phyloP scores from a whole-genome alignment of 1,284 basidiomycete genomes.

The Moniliella sp. region DNA sequence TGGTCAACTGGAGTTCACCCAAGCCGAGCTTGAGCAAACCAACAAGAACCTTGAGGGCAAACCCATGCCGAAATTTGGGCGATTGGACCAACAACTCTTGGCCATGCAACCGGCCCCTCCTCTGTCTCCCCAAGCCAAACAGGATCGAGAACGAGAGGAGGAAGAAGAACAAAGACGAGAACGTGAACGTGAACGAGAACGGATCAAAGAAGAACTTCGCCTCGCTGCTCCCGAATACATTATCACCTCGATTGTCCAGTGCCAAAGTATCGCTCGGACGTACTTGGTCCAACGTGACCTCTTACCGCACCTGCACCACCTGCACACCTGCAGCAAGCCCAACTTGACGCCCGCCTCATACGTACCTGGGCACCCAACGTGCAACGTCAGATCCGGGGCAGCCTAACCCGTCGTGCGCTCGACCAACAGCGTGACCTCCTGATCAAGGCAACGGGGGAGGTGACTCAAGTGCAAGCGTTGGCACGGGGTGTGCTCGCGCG shows the following conservation, averaged over 20 bases:
- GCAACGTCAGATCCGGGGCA: background rate
- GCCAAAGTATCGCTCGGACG: too few relatives aligned
- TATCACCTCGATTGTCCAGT: too few relatives aligned
- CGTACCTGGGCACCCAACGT: background rate
- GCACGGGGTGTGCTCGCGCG: slow-evolving; percentile 58
- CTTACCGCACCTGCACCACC: too few relatives aligned
- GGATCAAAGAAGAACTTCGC: too few relatives aligned
- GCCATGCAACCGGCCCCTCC: too few relatives aligned
- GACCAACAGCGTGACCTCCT: slow-evolving; percentile 25
- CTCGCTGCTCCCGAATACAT: too few relatives aligned
- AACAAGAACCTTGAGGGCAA: slow-evolving; percentile 85
- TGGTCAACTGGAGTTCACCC: slow-evolving; percentile 77
- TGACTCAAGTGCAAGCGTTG: slow-evolving; percentile 64
- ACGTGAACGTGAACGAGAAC: too few relatives aligned
- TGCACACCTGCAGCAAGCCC: too few relatives aligned
- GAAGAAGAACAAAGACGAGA: too few relatives aligned
- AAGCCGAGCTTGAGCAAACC: slow-evolving; percentile 74
- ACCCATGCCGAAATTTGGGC: slow-evolving; percentile 88
- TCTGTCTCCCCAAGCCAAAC: background rate
- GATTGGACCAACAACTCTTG: slow-evolving; percentile 66
- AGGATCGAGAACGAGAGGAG: background rate
- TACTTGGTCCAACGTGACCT: too few relatives aligned
- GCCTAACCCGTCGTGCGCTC: slow-evolving; percentile 6
- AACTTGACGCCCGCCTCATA: too few relatives aligned
- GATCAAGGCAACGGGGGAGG: too few relatives aligned